A percentile compares a stretch with the other conserved stretches of the same genome.
Conservation (phyloP, 176 grass and related monocot genomes). For the Oryza punctata region DNA sequence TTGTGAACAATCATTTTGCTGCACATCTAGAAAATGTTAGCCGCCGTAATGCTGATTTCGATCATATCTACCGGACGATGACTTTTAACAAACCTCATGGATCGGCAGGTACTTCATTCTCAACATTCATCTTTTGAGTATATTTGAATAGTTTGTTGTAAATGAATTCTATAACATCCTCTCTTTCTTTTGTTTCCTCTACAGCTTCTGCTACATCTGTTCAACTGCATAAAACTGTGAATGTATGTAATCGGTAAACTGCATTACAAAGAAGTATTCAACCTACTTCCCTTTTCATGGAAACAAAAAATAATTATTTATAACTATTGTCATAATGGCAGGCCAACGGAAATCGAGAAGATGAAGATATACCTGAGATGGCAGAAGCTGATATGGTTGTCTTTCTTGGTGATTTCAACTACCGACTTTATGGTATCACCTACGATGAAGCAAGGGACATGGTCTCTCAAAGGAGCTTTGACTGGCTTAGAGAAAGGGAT, state of each 20-base stretch:
- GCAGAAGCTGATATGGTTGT: conserved; percentile 92
- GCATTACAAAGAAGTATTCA: conserved; percentile 14
- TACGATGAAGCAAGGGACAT: conserved; percentile 98
- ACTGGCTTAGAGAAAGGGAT: conserved; percentile 98
- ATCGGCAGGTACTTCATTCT: conserved; percentile 60
- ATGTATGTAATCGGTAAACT: conserved; percentile 60
- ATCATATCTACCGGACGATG: conserved; percentile 74
- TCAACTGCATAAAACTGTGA: conserved; percentile 76
- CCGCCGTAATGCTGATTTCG: conserved; percentile 80
- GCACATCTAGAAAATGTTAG: conserved; percentile 83
- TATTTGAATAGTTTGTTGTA: not conserved
- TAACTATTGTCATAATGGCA: conserved; percentile 48
- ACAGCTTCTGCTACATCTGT: conserved; percentile 90
- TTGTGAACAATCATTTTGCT: conserved; percentile 93
- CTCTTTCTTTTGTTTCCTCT: conserved; percentile 35
- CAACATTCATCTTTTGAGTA: conserved; percentile 15
- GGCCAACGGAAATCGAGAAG: conserved; percentile 64
- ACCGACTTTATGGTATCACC: conserved; percentile 81
- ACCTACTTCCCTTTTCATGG: not conserved
- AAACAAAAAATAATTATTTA: conserved; percentile 12
- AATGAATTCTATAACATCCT: conserved; percentile 23
- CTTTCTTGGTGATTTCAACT: conserved; percentile 99
- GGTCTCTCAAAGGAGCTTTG: conserved; percentile 93
- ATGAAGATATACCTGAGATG: conserved; percentile 72
- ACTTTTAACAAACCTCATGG: conserved; percentile 89